Percentiles rank a stretch among this genome's conserved stretches.
Evolutionary conservation across 2,329 filamentous ascomycete species (phyloP).

Genomic region (Drechslerella dactyloides): DNA sequence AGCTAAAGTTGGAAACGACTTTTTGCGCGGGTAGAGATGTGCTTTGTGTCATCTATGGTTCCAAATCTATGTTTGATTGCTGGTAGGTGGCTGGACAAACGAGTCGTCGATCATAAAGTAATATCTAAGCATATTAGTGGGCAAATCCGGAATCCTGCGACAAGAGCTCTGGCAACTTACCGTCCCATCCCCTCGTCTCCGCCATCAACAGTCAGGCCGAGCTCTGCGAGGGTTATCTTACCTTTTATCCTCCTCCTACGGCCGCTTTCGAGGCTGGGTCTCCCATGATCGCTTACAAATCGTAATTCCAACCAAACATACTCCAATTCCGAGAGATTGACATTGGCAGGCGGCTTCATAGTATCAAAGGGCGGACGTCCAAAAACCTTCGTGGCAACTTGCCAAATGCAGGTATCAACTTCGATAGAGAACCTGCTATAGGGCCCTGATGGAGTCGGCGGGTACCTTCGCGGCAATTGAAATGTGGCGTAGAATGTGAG

Average conservation of each 20-base stretch:
- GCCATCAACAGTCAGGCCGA: constrained; percentile 22
- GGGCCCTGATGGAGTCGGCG: constrained; percentile 14
- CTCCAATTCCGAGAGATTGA: background rate
- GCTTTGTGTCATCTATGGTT: too few species aligned
- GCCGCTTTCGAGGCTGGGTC: constrained; percentile 18
- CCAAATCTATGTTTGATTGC: too few species aligned
- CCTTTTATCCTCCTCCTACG: constrained; percentile 26
- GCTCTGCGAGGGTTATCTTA: constrained; percentile 13
- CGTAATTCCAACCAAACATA: constrained; percentile 28
- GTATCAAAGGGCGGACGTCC: constrained; percentile 7
- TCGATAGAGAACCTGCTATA: constrained; percentile 33
- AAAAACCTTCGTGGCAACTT: constrained; percentile 21
- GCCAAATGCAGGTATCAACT: constrained; percentile 14
- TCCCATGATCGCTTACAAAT: constrained; percentile 5
- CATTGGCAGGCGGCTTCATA: constrained; percentile 5
- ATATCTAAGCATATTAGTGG: constrained; percentile 8
- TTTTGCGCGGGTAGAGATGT: too few species aligned
- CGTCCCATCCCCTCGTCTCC: constrained; percentile 25
- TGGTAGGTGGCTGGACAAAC: constrained; percentile 2
- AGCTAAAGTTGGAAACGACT: too few species aligned
- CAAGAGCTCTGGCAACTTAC: background rate
- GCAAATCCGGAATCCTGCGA: background rate
- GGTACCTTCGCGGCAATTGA: constrained; percentile 27
- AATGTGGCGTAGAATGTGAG: constrained; percentile 36
- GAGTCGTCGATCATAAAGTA: constrained; percentile 46